Base-by-base conservation (phyloP, 805 yeast species). In the Wickerhamomyces canadensis region DNA sequence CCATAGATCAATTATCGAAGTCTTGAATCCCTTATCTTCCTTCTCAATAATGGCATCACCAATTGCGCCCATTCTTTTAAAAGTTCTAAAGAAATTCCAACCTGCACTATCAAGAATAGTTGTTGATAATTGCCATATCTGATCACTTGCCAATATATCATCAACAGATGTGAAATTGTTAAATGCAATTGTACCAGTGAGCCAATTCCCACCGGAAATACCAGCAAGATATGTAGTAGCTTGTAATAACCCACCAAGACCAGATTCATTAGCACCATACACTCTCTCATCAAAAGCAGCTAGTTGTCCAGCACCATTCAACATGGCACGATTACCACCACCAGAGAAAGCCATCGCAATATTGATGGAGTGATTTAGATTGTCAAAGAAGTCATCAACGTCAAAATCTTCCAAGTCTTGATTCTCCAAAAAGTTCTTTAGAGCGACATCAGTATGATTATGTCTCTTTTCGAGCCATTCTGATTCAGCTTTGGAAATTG, bases 251-350 rank as follows among this genome's bases (percentile, higher is more conserved):
- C 94, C 91, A 26, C 88, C 88, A 28, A 85, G 55, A 13, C 82
- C 81, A 11, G 70, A 67, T 19, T 63, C 64, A 15, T 73, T 62
- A n/a, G 77, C 71, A 40, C 67, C 70, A 3, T 50, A 60, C 5
- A 89, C 80, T 54, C 93, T 67, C 51, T 74, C 74, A 55, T 86
- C 96, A 41, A 84, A 60, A 3, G 88, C 95, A 5, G 88, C 66
- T 22, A 86, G 59, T 56, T 79, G 80, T 31, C 95, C 95, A 9
- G 94, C 95, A 6, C 95, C 95, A 38, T 69, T 60, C 30, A 86
- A 60, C 93, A 87, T 84, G 28, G 96, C 95, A 44, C 96, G 71
- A 60, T 84, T 86, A 13, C 95, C 95, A 57, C 96, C 95, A 34
- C 95, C 95, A 12, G 84, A 70, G 51, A 78, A 80, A 7, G 89